Base-by-base conservation (phyloP, 2,329 filamentous ascomycete genomes). In the Lasiodiplodia sp. region DNA sequence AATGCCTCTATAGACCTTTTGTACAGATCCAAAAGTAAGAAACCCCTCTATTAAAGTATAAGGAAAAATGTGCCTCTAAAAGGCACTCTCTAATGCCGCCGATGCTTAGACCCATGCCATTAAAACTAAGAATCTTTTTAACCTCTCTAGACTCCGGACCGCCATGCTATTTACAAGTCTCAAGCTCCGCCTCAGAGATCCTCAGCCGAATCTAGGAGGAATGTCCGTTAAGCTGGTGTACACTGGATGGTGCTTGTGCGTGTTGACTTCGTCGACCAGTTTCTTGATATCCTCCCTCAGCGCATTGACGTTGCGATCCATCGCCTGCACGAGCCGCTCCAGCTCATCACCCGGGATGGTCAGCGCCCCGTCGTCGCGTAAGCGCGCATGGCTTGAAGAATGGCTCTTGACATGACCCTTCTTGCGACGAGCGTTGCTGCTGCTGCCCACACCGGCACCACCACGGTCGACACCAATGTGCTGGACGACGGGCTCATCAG, bases 201-300 rank as follows among this genome's bases (percentile, higher is more conserved):
- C 8, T 62, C 23, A 63, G 10, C 58, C 58, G 18, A 49, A 51
- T 4, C 58, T 25, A 4, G 58, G 58, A 34, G 40, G 58, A 4
- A 63, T 44, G 16, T 63, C 58, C 3, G 58, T 37, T 25, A 63
- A 21, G 44, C 40, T 63, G 58, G 25, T 63, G 28, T 34, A 63
- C 16, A 23, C 18, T 2, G 58, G 58, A 3, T 49, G 49, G 40
- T 63, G 40, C 40, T 51, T 63, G 58, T 63, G 58, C 40, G 40
- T 47, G n/a, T 49, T 63, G 58, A 63, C 58, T 44, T 63, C 58
- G 23, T 63, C 58, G 7, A 63, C 58, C 25, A 63, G 18, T 28
- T 51, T 63, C 40, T 49, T 63, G 40, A 63, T 63, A 37, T 63
- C 58, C 58, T 63, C 58, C 44, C 58, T 63, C 40, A 63, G n/a